Evolutionary conservation across 1,284 basidiomycete genomes (phyloP).

Genomic region (Trichosporon faecale): DNA sequence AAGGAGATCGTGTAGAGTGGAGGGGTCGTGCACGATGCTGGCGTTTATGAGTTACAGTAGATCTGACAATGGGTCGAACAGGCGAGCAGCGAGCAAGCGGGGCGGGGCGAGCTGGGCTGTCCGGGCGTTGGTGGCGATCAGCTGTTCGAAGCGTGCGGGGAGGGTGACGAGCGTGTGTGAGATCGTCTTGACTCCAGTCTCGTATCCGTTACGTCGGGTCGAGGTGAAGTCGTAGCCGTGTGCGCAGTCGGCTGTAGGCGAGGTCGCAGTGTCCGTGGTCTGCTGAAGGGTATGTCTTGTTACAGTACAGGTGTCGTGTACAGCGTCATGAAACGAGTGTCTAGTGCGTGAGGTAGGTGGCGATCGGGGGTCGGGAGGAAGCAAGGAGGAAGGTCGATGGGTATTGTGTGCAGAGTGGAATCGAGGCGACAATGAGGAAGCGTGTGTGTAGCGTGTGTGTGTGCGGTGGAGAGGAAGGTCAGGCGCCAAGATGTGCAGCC

Average conservation of each 20-base stretch:
- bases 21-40: background rate
- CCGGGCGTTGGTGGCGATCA: background rate
- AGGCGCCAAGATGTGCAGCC: no score
- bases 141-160: background rate
- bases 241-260: background rate
- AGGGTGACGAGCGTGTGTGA: background rate
- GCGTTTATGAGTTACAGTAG: background rate
- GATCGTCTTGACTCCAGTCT: background rate
- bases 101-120: no score
- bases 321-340: background rate
- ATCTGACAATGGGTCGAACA: background rate
- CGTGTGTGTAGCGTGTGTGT: no score
- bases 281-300: background rate
- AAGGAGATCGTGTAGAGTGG: background rate
- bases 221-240: background rate
- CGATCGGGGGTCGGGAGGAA: no score
- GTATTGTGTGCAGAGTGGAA: no score
- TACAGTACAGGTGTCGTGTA: background rate
- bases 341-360: no score
- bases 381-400: no score
- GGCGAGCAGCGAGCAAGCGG: no score
- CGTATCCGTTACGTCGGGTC: no score
- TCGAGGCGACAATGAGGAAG: no score
- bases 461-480: no score
- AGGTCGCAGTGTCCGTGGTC: background rate